Conservation (phyloP, 1,284 basidiomycete species). For the Pseudozyma flocculosa region DNA sequence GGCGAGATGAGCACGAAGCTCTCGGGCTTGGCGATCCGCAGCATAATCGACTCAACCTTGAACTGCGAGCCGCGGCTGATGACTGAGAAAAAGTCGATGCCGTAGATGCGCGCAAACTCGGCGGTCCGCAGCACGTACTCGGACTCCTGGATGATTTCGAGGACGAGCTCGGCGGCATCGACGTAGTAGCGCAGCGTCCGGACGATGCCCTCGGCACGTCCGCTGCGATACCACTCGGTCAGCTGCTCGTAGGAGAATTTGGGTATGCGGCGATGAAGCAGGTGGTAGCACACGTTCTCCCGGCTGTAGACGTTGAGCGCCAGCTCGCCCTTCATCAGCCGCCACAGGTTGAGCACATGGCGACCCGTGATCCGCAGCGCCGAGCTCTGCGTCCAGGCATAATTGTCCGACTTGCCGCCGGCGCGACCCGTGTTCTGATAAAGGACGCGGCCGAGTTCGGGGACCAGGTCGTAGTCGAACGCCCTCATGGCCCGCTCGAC, state of each 20-base stretch:
- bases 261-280: conserved; percentile 63
- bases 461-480: conserved; percentile 56
- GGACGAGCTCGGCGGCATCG: conserved; percentile 35
- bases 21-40: conserved; percentile 95
- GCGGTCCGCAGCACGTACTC: conserved; percentile 54
- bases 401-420: conserved; percentile 43
- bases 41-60: conserved; percentile 98
- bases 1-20: conserved; percentile 61
- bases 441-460: conserved; percentile 58
- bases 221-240: conserved; percentile 69
- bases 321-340: conserved; percentile 83
- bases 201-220: conserved; percentile 11
- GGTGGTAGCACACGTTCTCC: conserved; percentile 74
- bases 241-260: conserved; percentile 71
- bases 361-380: conserved; percentile 82
- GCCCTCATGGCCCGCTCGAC: conserved; percentile 65
- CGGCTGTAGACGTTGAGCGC: conserved; percentile 79
- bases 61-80: conserved; percentile 92
- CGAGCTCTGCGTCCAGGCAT: conserved; percentile 74
- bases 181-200: conserved; percentile 41
- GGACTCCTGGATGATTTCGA: conserved; percentile 48
- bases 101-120: conserved; percentile 94
- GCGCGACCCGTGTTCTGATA: conserved; percentile 39
- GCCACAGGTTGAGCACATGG: conserved; percentile 89
- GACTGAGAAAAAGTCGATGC: conserved; percentile 94